Conservation (phyloP, 2,329 filamentous ascomycete species). For the Colletotrichum eleusines region DNA sequence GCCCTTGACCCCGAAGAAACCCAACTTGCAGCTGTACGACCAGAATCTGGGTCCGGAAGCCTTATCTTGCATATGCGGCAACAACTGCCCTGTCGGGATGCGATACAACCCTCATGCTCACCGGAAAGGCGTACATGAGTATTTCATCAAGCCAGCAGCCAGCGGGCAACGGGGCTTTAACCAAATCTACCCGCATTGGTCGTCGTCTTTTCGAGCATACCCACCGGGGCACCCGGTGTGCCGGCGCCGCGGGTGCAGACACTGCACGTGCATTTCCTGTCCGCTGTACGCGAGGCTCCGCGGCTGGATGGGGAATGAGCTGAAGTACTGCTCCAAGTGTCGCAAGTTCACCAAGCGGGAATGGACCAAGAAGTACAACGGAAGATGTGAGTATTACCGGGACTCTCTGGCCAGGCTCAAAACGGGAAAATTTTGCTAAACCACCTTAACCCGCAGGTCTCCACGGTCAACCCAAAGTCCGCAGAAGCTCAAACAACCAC, state of each 20-base stretch:
- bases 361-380: constrained; percentile 5
- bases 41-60: not conserved
- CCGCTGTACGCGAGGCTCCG: constrained; percentile 12
- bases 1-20: not conserved
- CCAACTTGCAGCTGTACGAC: constrained; percentile 5
- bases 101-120: not conserved
- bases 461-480: constrained; percentile 7
- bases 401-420: not conserved
- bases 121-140: not conserved
- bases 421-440: not conserved
- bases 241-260: constrained; percentile 8
- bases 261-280: constrained; percentile 26
- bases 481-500: constrained; percentile 11
- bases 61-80: not conserved
- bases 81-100: not conserved
- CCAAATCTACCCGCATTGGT: not conserved
- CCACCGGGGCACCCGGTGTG: not conserved
- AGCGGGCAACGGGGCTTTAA: no score
- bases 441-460: not conserved
- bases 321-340: constrained; percentile 14
- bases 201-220: not conserved
- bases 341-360: constrained; percentile 19
- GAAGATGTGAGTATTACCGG: constrained; percentile 26
- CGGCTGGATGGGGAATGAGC: not conserved
- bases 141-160: not conserved